Evolutionary conservation across 75 land plant species (phyloP).

Genomic region (Selaginella moellendorffii): DNA sequence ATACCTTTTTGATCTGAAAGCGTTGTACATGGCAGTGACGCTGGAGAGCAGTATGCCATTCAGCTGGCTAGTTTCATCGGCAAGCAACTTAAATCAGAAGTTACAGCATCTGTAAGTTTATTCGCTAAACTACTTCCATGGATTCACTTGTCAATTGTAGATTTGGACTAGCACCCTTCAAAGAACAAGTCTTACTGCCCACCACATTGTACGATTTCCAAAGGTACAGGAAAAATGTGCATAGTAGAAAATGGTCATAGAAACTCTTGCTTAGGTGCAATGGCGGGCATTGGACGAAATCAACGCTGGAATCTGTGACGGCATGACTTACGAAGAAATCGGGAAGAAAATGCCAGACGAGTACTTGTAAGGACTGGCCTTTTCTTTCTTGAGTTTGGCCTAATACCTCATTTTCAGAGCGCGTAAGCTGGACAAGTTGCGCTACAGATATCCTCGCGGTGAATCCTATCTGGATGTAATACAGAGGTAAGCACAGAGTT

Average conservation of each 20-base stretch:
- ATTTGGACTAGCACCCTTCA: constrained; percentile 99
- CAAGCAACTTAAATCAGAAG: constrained; percentile 65
- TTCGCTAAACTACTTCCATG: neutral
- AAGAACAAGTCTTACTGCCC: constrained; percentile 74
- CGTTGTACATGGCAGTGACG: constrained; percentile 41
- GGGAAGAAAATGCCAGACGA: constrained; percentile 96
- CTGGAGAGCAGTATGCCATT: constrained; percentile 76
- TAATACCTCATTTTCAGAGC: constrained; percentile 35
- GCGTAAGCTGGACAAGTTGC: constrained; percentile 78
- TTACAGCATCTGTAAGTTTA: constrained; percentile 79
- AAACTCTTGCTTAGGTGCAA: constrained; percentile 81
- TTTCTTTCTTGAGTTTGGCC: neutral
- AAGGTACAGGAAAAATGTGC: constrained; percentile 59
- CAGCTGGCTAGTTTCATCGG: constrained; percentile 79
- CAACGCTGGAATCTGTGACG: constrained; percentile 94
- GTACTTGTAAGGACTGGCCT: constrained; percentile 58
- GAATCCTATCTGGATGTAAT: constrained; percentile 98
- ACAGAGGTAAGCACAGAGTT: constrained; percentile 45
- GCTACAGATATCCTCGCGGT: constrained; percentile 96
- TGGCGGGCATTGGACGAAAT: constrained; percentile 99
- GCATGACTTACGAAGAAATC: constrained; percentile 97
- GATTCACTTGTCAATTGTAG: constrained; percentile 17
- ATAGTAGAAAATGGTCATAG: too few relatives aligned
- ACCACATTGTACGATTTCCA: constrained; percentile 76
- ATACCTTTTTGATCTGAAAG: constrained; percentile 5